These are phyloP conservation scores for Gypsophila paniculata DNA, from an alignment of 179 eudicot species.

Conservation along the genomic window DNA sequence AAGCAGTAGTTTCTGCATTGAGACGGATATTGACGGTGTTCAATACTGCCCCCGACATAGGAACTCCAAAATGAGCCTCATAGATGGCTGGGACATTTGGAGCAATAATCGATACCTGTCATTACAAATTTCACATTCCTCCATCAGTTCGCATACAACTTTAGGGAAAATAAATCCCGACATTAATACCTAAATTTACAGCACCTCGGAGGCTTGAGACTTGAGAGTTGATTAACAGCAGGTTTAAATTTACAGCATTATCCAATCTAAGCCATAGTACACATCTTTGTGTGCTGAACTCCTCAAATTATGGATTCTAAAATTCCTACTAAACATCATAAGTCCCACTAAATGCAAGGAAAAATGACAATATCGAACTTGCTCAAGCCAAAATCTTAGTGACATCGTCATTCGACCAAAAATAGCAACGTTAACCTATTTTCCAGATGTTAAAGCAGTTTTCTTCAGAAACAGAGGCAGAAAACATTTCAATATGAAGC, in stretches of 20 bases:
- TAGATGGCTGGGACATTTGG: slow-evolving; percentile 85
- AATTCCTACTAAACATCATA: background rate
- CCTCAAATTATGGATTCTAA: background rate
- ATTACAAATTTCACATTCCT: background rate
- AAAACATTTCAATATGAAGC: background rate
- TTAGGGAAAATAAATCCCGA: background rate
- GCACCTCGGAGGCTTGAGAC: no score
- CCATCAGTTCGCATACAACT: background rate
- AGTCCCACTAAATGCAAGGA: background rate
- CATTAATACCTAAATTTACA: background rate
- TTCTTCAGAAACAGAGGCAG: background rate
- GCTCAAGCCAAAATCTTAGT: background rate
- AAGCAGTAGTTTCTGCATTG: slow-evolving; percentile 71
- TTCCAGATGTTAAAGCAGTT: background rate
- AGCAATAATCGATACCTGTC: slow-evolving; percentile 87
- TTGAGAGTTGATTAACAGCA: background rate
- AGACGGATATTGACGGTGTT: slow-evolving; percentile 86
- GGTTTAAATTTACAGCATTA: no score
- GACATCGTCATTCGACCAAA: background rate
- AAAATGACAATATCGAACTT: background rate
- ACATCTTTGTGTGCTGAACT: background rate
- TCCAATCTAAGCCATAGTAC: background rate
- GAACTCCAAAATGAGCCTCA: slow-evolving; percentile 96
- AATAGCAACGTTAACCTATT: background rate
- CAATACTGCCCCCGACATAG: slow-evolving; percentile 91